Base-by-base conservation (phyloP, 2,329 filamentous ascomycete species). In the Paraphoma sp. region DNA sequence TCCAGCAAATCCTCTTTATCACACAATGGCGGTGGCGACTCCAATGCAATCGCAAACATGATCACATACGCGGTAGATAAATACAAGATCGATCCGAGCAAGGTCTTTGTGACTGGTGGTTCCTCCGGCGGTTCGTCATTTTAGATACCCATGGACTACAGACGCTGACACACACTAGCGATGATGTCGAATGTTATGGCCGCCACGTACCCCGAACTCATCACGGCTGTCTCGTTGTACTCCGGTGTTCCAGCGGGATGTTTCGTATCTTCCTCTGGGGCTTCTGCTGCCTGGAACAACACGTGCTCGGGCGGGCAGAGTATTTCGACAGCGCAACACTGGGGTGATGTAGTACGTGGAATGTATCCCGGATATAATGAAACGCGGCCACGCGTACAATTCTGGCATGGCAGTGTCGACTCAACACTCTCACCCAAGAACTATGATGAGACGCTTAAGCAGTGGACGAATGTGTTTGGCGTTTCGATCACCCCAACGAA, bases 41-140 rank as follows among this genome's bases (percentile, higher is more conserved):
- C 80, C 47, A 81, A 82, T 42, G 79, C 80, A 0, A 85, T 88
- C 54, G 83, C 81, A 23, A 86, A 84, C 65, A 87, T 88, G 85
- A 84, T 87, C 45, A 77, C 73, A 40, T 87, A 85, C 63, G 78
- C 83, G 3, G 70, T 87, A n/a, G 60, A 69, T 8, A 79, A 79
- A 65, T 86, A 87, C 72, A 75, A 76, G 1, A 84, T 78, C 28
- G 82, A 88, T 64, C 64, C 79, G 30, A 75, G 67, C 57, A 79
- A 78, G 52, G 83, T 87, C 1, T 87, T 82, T 57, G 83, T 83
- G 1, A 85, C 82, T 0, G 86, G 86, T 12, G 74, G 79, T 33
- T 82, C 79, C 33, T 84, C 82, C 0, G 83, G 83, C 43, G 70
- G 65, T 70, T 36, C 52, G 60, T 43, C 6, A n/a, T 11, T 11